phyloP scores from a whole-genome alignment of 2,329 filamentous ascomycete species.

The Colletotrichum cereale region DNA sequence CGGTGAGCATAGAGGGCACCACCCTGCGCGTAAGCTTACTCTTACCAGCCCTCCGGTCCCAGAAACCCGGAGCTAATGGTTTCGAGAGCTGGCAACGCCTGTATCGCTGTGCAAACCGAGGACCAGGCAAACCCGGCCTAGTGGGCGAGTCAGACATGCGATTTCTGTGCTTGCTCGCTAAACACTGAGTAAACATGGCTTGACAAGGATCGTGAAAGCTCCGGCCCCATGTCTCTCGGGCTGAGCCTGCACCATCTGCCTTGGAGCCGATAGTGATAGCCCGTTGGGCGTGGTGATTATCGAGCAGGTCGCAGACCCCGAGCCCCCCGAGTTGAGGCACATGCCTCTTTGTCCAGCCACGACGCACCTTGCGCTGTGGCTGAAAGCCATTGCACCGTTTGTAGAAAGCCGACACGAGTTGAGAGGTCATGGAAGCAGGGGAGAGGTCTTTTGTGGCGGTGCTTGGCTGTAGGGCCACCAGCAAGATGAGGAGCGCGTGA shows the following conservation, averaged over 20 bases:
- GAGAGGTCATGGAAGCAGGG: background rate
- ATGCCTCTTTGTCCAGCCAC: background rate
- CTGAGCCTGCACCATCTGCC: background rate
- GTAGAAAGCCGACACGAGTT: background rate
- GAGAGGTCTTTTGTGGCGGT: background rate
- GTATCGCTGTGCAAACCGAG: constrained; percentile 9
- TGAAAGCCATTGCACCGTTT: constrained; percentile 1
- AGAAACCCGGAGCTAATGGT: constrained; percentile 27
- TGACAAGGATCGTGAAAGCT: background rate
- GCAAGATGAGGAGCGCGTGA: background rate
- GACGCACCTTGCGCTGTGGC: constrained; percentile 4
- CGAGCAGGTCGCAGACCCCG: background rate
- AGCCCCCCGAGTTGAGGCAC: background rate
- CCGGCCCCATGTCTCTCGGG: background rate
- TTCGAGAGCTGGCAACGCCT: constrained; percentile 5
- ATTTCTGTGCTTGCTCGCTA: constrained; percentile 10
- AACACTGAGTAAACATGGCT: background rate
- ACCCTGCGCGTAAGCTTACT: constrained; percentile 28
- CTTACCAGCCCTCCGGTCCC: constrained; percentile 27
- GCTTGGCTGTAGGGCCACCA: background rate
- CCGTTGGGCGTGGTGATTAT: too few species aligned
- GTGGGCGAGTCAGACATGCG: constrained; percentile 30
- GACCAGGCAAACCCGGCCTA: constrained; percentile 2
- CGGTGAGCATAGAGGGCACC: constrained; percentile 21
- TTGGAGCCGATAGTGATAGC: background rate